Base-by-base conservation (phyloP, 192 early-diverging fungal genomes). In the Podila verticillata region DNA sequence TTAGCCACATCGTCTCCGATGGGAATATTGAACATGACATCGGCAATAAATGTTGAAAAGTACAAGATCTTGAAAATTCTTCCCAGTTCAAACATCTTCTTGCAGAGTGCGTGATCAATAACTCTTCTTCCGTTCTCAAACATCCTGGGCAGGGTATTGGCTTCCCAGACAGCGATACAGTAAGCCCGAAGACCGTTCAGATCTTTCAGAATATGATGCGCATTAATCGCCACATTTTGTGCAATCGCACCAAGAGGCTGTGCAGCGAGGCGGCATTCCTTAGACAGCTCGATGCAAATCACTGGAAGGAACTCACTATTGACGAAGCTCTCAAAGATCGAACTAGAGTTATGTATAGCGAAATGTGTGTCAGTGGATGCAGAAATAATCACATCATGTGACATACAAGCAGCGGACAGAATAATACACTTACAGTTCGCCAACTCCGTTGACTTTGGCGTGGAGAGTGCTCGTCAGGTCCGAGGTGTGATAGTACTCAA, bases 231-330 rank as follows among this genome's bases (percentile, higher is more conserved):
- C 10, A 78, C 58, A 44, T 66, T 67, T 5, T 70, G 68, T 5
- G 74, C 74, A 7, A 78, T 63, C 4, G 74, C 56, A 9, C 69
- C 69, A 35, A 70, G 58, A 7, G 57, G 57, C 31, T 70, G 74
- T 44, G 67, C 64, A 48, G 35, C 39, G 56, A 51, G 58, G 26
- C 63, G 68, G 49, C 61, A 51, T 26, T 66, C 74, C n/a, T 80
- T 84, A 28, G 82, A 66, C 26, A 88, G 74, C 49, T 86, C 87
- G 29, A 81, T 82, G 0, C 89, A 83, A 19, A 94, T 72, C 19
- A 95, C 89, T 0, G 94, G 92, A 35, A 95, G 82, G 65, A 89
- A 85, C 35, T 93, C 89, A 57, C 87, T 87, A 66, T 92, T 90
- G 39, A 91, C 80, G 13, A 72, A 64, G 57, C 91, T 81, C 51